Base-by-base conservation (phyloP, 164 flowering plant genomes). In the Vitis vinifera region DNA sequence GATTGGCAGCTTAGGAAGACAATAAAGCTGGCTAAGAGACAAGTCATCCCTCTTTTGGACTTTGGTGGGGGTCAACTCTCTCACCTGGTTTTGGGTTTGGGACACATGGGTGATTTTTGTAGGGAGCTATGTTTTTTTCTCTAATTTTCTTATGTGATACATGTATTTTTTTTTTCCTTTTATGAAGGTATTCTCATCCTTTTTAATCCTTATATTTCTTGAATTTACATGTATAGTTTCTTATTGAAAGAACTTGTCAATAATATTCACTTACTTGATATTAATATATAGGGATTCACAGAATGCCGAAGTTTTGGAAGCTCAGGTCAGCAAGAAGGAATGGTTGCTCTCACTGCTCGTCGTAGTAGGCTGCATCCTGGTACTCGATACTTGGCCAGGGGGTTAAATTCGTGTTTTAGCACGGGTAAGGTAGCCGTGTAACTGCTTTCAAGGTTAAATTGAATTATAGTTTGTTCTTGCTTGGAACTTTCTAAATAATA, bases 331-430 rank as follows among this genome's bases (percentile, higher is more conserved):
- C 77, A 83, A 72, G 98, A 95, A 79, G 98, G 97, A 23, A 65
- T 86, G 51, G 91, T 95, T 82, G 98, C 98, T 70, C 93, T 93
- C 65, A 91, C 72, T 61, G 99, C 99, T 75, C 99, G 99, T 52
- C 94, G 99, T 63, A 95, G 99, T 76, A 89, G 94, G 78, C 75
- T 95, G 80, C 99, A 95, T 79, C 99, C 99, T 74, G 99, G 99
- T 65, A 95, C 99, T 74, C 89, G 99, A 7, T 95, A 93, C 80
- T 80, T 91, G 85, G 99, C 99, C 19, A 89, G 99, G 79, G 99
- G 99, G 51, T 52, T 95, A 67, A 95, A 93, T 83, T 90, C 95
- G 14, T 95, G 99, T 77, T 91, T 73, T 73, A 85, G 99, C 77
- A 95, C 99, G 77, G 99, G 99, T 91, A 80, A 70, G 52, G 53